Base-by-base conservation (phyloP, 2,329 filamentous ascomycete species). In the Clonostachys sp. region DNA sequence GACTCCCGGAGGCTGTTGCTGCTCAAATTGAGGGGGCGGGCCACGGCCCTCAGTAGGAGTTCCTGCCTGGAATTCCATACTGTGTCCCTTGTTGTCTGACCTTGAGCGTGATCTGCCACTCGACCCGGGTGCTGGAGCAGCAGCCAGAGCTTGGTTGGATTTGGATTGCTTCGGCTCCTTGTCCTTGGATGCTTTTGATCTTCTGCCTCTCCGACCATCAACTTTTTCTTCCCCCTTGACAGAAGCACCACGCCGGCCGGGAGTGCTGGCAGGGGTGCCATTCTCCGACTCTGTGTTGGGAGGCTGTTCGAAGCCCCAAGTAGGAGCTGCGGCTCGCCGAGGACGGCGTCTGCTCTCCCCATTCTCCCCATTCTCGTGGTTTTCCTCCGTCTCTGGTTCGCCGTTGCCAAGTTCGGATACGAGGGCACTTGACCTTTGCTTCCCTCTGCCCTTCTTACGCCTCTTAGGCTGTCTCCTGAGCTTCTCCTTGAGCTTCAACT, bases 401-500 rank as follows among this genome's bases (percentile, higher is more conserved):
- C 71, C 75, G 51, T 80, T 84, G 42, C 80, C 81, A 45, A 83
- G 73, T 57, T 87, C 84, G 5, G 83, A 83, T 44, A 86, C 84
- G 44, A 86, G 66, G n/a, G 78, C 80, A 53, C 78, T 84, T 7
- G 81, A 78, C 53, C 80, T 73, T 43, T 80, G 75, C 62, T 84
- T 83, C 35, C 72, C 74, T 57, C 80, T 65, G 54, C 73, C 55
- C 73, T 79, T 77, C 68, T 77, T 80, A 51, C 78, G 72, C 58
- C 75, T 73, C 62, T 75, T 80, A 49, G 75, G 80, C 64, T 80
- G 82, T 66, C 75, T 82, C 64, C 81, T 84, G 33, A 86, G 74
- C 65, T 87, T 89, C 59, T 89, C 86, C 62, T 91, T 90, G 51
- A 91, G 83, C 52, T 88, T 84, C 40, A 83, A 78, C 42, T 83